phyloP scores from a whole-genome alignment of 805 yeast genomes.

The Pichia occidentalis region DNA sequence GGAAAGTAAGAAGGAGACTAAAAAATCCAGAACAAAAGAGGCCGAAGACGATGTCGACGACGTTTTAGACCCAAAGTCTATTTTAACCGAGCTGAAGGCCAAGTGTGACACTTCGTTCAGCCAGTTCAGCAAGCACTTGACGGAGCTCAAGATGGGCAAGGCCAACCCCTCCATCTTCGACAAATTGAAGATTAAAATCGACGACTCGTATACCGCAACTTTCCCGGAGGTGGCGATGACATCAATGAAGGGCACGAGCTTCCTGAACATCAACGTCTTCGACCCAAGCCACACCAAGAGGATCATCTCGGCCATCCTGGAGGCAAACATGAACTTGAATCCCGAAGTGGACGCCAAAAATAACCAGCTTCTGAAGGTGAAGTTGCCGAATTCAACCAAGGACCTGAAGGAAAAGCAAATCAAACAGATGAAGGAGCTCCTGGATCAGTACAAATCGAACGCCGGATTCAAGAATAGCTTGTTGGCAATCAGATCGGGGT shows the following conservation, averaged over 20 bases:
- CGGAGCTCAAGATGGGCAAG: conserved; percentile 63
- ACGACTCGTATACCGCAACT: conserved; percentile 37
- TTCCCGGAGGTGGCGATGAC: conserved; percentile 69
- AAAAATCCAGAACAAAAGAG: conserved; percentile 8
- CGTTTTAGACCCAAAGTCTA: conserved; percentile 28
- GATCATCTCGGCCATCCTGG: conserved; percentile 64
- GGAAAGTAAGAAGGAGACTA: conserved; percentile 9
- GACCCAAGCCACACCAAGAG: conserved; percentile 71
- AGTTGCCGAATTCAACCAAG: conserved; percentile 68
- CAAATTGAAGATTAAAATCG: conserved; percentile 43
- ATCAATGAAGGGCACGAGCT: conserved; percentile 53
- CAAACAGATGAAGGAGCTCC: conserved; percentile 57
- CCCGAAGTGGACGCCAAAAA: conserved; percentile 73
- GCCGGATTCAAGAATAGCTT: conserved; percentile 42
- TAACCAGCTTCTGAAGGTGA: conserved; percentile 64
- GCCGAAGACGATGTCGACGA: conserved; percentile 22
- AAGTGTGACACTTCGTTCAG: conserved; percentile 45
- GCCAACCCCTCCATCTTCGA: conserved; percentile 64
- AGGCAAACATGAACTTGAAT: conserved; percentile 63
- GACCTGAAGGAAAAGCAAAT: conserved; percentile 52
- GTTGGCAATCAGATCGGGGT: conserved; percentile 50
- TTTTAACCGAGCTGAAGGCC: conserved; percentile 32
- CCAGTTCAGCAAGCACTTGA: conserved; percentile 46
- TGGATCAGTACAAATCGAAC: conserved; percentile 56
- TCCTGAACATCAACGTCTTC: conserved; percentile 72